Evolutionary conservation across 164 flowering plant genomes (phyloP).

Genomic region (Magnolia kwangsiensis): DNA sequence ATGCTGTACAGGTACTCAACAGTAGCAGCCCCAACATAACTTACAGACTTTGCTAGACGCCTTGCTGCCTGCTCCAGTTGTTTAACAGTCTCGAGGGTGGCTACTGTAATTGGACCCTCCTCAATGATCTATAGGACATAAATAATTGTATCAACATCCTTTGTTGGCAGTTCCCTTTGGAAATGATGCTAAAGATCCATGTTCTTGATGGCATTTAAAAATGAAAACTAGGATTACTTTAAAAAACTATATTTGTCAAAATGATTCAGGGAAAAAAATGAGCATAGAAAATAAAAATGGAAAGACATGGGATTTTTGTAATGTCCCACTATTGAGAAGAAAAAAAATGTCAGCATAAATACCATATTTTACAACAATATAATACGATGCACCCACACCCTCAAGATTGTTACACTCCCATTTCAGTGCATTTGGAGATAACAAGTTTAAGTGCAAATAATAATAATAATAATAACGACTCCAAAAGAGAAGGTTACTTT

Average conservation of each 20-base stretch:
- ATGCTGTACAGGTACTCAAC: constrained; percentile 97
- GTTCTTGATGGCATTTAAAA: not conserved
- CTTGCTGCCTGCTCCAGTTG: constrained; percentile 96
- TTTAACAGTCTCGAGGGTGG: constrained; percentile 76
- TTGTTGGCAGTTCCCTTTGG: not conserved
- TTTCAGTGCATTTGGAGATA: not conserved
- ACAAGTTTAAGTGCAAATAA: not conserved
- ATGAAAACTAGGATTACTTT: not conserved
- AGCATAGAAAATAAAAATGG: not conserved
- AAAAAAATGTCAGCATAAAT: not conserved
- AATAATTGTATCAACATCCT: not conserved
- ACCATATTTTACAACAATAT: not conserved
- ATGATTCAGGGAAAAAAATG: not conserved
- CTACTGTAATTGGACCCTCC: constrained; percentile 99
- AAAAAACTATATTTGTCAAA: not conserved
- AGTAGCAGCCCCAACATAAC: constrained; percentile 98
- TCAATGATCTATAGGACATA: constrained; percentile 73
- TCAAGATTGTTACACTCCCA: not conserved
- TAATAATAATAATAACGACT: not conserved
- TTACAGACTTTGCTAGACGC: constrained; percentile 92
- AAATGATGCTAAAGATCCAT: not conserved
- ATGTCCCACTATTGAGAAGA: not conserved
- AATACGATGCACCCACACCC: not conserved
- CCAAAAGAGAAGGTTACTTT: constrained; percentile 41
- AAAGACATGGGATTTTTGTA: not conserved